Base-by-base conservation (phyloP, 2,329 filamentous ascomycete species). In the Chaetothyriales sp. region DNA sequence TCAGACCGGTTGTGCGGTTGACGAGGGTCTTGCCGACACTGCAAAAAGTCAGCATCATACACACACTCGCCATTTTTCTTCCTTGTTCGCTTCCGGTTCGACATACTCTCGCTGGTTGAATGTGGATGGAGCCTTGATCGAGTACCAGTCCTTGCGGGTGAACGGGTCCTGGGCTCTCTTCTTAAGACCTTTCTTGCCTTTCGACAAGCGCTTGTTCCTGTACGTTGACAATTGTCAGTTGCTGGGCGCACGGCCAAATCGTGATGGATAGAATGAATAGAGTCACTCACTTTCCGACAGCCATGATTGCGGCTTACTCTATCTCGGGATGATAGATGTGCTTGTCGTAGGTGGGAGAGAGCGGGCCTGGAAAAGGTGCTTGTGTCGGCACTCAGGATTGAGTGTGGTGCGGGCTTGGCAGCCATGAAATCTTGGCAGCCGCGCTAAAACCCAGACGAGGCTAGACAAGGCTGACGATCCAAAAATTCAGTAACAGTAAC, bases 101-200 rank as follows among this genome's bases (percentile, higher is more conserved):
- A 55, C 86, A 80, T 89, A 95, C 90, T 96, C 90, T 84, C 90
- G 78, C 71, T 87, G 79, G 73, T 86, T 83, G 80, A 96, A 96
- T 65, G 89, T 93, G 65, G 88, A 88, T 64, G 92, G 92, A 55
- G 92, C 90, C 87, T 96, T 96, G 75, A 98, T 83, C 68, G 84
- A 86, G 78, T 89, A 98, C 86, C 93, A 96, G 73, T 96, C 92
- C 81, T 98, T 98, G 72, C 90, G 86, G 68, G 89, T 81, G 80
- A 96, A 96, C 68, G 92, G 90, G 74, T 98, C 92, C 66, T 84
- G 77, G 68, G 89, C 90, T 78, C 90, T 90, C 90, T 98, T 96
- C 87, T 96, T 96, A 72, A 96, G 80, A 74, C 92, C 90, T 83
- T 98, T 98, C 87, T 96, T 98, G 78, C 92, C 92, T 83, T 98